phyloP scores from a whole-genome alignment of 345 rosid genomes.

The Melaleuca quinquenervia region DNA sequence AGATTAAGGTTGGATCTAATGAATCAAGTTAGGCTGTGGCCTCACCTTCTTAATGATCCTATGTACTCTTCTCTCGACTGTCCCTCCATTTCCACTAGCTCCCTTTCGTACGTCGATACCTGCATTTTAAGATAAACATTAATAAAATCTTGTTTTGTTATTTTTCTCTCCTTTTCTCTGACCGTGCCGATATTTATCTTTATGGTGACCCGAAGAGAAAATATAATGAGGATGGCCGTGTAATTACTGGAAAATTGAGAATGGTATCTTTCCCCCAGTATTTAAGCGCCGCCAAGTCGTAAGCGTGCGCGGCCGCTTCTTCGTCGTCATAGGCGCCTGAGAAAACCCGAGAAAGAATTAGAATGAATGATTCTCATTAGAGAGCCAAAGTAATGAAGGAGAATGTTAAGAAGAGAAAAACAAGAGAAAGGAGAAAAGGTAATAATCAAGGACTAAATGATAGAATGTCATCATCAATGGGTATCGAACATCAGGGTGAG shows the following conservation, averaged over 20 bases:
- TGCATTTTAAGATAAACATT: conserved; percentile 1
- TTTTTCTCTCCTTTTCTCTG: not conserved
- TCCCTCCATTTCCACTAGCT: conserved; percentile 67
- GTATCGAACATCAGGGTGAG: not conserved
- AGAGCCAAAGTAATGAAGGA: not conserved
- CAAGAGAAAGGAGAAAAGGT: not conserved
- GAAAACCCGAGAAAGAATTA: not conserved
- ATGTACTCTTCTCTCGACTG: conserved; percentile 82
- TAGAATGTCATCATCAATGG: not conserved
- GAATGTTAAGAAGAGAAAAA: not conserved
- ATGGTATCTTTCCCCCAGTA: conserved; percentile 89
- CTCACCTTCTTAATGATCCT: conserved; percentile 76
- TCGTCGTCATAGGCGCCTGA: conserved; percentile 90
- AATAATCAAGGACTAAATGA: not conserved
- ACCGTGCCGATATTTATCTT: not conserved
- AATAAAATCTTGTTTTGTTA: not conserved
- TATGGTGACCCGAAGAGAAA: not conserved
- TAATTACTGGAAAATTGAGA: conserved; percentile 75
- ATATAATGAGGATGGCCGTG: not conserved
- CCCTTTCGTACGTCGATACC: conserved; percentile 44
- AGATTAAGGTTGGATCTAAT: not conserved
- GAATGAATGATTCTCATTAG: not conserved
- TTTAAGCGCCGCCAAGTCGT: conserved; percentile 89
- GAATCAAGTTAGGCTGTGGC: not conserved
- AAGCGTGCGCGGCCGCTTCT: conserved; percentile 88